phyloP scores from a whole-genome alignment of 768 basidiomycete genomes.

The Mycena latifolia region DNA sequence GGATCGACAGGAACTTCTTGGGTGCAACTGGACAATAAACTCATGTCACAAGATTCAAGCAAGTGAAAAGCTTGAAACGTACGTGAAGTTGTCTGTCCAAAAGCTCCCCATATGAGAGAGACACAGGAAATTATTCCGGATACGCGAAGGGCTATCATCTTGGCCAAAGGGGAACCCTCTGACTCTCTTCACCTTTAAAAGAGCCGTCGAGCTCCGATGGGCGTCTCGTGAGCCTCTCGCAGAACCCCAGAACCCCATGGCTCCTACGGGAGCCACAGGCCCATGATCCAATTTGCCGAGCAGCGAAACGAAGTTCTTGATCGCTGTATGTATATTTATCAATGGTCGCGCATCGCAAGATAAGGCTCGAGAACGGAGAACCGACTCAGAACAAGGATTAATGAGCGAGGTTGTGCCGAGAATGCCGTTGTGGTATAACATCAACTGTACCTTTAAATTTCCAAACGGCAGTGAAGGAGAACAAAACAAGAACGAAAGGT shows the following conservation, averaged over 20 bases:
- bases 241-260: neutral
- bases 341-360: too few species aligned
- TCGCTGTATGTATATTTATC: too few species aligned
- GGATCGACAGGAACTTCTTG: slow-evolving; percentile 55
- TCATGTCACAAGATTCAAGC: neutral
- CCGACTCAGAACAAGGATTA: too few species aligned
- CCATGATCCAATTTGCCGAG: neutral
- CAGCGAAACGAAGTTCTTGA: too few species aligned
- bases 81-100: slow-evolving; percentile 27
- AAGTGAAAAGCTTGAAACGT: neutral
- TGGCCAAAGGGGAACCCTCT: neutral
- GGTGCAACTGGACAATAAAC: slow-evolving; percentile 51
- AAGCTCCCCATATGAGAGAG: slow-evolving; percentile 13
- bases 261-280: neutral
- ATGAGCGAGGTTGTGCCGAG: neutral
- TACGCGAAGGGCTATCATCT: slow-evolving; percentile 22
- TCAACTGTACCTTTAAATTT: too few species aligned
- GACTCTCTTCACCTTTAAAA: neutral
- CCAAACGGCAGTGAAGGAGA: too few species aligned
- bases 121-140: slow-evolving; percentile 21
- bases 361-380: too few species aligned
- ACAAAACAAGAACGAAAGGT: too few species aligned
- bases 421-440: too few species aligned
- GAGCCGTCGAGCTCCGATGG: neutral
- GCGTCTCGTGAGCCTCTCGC: neutral